Evolutionary conservation across 1,284 basidiomycete species (phyloP), one percentile per base, ranked within the genome.

Genomic region (Tilletia indica): DNA sequence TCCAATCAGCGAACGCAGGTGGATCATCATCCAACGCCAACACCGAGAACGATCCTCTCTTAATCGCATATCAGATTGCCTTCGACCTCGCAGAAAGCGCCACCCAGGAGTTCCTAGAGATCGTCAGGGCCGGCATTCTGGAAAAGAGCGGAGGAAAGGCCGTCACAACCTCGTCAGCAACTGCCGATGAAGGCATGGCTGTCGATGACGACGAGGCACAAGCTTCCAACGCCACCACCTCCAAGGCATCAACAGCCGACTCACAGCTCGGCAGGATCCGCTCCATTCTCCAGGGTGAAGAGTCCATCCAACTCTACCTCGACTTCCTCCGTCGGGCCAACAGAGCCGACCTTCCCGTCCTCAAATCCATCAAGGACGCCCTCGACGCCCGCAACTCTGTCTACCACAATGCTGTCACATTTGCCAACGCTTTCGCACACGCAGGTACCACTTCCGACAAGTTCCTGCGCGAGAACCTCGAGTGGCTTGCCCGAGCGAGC

Each of bases 71-170:
- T 68, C 83, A 84, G 73, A 76, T 80, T 21, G 82, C 83, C 16
- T 84, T 84, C 45, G 82, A 84, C 72, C 73, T 84, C 56, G 83
- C 82, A 38, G 83, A 84, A 71, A 80, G 82, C 69, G 83, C 83
- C n/a, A 83, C 83, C 5, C 83, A 84, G 69, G 83, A 84, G 74
- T 84, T 83, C 71, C 76, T 83, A 67, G 81, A 82, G 54, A 79
- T 76, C 49, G 78, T 84, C 16, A 77, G 81, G 58, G 61, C 70
- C 21, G 61, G 61, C 78, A 80, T 25, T 73, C 80, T 48, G 31
- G 61, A 64, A 9, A 72, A 73, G 39, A 71, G 68, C 49, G 76
- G 77, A 48, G 70, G 39, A 48, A 68, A 49, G 19, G 58, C 68
- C 25, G 70, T 70, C 21, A 68, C 45, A 39, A 67, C 72, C 56